These are phyloP conservation scores for Trametopsis cervina DNA, from an alignment of 768 basidiomycete species.

Conservation along the genomic window DNA sequence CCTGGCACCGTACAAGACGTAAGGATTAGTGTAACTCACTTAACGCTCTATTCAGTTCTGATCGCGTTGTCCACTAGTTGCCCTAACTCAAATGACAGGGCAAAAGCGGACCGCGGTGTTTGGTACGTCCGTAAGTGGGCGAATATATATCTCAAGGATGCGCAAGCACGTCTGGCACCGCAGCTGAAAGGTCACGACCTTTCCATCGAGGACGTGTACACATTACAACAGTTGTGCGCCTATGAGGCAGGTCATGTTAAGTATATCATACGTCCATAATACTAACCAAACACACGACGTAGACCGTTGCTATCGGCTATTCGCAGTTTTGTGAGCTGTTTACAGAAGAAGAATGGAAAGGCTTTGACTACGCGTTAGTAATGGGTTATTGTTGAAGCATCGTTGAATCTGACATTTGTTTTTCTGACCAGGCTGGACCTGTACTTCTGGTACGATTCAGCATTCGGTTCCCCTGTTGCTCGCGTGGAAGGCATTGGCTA, in stretches of 20 bases:
- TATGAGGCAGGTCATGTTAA: conserved; percentile 54
- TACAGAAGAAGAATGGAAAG: conserved; percentile 89
- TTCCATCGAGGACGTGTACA: conserved; percentile 61
- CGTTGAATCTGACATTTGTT: background rate
- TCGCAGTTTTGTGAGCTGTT: conserved; percentile 90
- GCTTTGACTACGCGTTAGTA: conserved; percentile 78
- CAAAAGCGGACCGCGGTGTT: conserved; percentile 50
- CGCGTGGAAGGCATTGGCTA: conserved; percentile 76
- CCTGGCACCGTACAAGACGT: conserved; percentile 79
- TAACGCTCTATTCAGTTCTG: background rate
- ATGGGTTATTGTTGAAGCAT: background rate
- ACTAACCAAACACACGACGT: conserved; percentile 1
- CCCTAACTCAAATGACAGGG: conserved; percentile 43
- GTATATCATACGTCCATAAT: background rate
- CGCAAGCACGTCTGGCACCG: conserved; percentile 50
- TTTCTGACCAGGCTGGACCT: conserved; percentile 49
- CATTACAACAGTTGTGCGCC: conserved; percentile 77
- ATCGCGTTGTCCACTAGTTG: conserved; percentile 30
- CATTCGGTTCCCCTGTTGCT: conserved; percentile 77
- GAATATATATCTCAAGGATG: conserved; percentile 60
- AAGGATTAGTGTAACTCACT: too few relatives aligned
- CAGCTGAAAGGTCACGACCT: conserved; percentile 58
- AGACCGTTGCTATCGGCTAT: conserved; percentile 90
- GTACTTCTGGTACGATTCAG: conserved; percentile 69
- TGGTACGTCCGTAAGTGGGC: conserved; percentile 64